Percentiles rank a stretch among this genome's conserved stretches.
phyloP scores from a whole-genome alignment of 345 rosid species.

The Euphorbia lathyris region DNA sequence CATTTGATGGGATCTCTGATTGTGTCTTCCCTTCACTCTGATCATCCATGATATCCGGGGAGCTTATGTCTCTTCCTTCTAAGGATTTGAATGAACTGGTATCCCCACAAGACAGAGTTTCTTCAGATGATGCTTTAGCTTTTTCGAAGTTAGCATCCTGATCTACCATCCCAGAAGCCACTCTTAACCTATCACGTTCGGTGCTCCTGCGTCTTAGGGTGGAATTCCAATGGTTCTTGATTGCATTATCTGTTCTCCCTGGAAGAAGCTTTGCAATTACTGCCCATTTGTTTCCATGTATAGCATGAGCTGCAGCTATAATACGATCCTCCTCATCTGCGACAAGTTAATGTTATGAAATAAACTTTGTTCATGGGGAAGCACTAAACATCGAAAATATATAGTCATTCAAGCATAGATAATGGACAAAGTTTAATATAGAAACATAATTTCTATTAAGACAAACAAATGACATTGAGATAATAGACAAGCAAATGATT shows the following conservation, averaged over 20 bases:
- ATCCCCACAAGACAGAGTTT: constrained; percentile 68
- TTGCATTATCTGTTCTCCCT: constrained; percentile 88
- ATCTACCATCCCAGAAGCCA: constrained; percentile 31
- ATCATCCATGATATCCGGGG: constrained; percentile 42
- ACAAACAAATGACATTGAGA: background rate
- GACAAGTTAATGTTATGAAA: constrained; percentile 8
- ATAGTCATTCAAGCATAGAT: background rate
- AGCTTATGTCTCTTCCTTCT: constrained; percentile 54
- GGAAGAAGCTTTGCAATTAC: constrained; percentile 71
- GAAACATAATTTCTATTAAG: background rate
- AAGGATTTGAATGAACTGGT: constrained; percentile 46
- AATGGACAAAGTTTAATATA: background rate
- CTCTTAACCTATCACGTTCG: constrained; percentile 34
- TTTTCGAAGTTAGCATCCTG: constrained; percentile 46
- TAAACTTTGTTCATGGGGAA: constrained; percentile 11
- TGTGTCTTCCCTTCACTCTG: constrained; percentile 35
- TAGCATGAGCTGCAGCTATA: constrained; percentile 58
- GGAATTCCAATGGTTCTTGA: constrained; percentile 91
- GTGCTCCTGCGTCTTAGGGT: constrained; percentile 54
- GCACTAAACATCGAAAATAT: constrained; percentile 1
- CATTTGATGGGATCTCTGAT: constrained; percentile 28
- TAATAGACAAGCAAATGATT: background rate
- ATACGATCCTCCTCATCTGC: constrained; percentile 74
- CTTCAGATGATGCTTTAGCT: constrained; percentile 65
- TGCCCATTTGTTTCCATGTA: constrained; percentile 90